A percentile compares a stretch with the other conserved stretches of the same genome.
Conservation (phyloP, 164 flowering plant genomes). For the Buxus sempervirens region DNA sequence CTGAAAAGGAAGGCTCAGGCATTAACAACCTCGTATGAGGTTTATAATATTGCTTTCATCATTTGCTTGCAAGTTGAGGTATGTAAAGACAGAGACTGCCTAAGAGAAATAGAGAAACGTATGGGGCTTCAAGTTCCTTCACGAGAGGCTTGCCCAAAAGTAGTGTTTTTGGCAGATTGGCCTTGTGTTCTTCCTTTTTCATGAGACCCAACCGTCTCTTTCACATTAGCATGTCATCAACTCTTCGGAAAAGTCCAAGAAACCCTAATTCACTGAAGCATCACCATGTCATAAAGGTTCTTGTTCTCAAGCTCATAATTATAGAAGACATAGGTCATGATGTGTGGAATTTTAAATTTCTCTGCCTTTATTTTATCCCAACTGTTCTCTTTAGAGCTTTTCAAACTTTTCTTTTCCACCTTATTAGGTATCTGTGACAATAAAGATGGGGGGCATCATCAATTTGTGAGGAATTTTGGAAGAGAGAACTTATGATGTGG, state of each 20-base stretch:
- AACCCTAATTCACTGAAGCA: neutral
- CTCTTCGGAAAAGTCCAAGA: slow-evolving; percentile 6
- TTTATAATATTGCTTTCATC: slow-evolving; percentile 13
- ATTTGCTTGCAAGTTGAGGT: slow-evolving; percentile 16
- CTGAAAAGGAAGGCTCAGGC: neutral
- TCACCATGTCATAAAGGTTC: too few relatives aligned
- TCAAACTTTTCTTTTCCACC: too few relatives aligned
- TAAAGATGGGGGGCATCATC: too few relatives aligned
- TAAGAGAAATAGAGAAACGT: slow-evolving; percentile 13
- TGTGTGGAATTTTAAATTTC: too few relatives aligned
- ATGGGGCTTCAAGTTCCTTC: slow-evolving; percentile 12
- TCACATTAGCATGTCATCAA: neutral
- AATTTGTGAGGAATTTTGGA: too few relatives aligned
- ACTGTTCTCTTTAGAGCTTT: too few relatives aligned
- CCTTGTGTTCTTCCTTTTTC: neutral
- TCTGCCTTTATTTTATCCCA: too few relatives aligned
- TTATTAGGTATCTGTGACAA: too few relatives aligned
- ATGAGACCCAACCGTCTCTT: neutral
- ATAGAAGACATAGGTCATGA: too few relatives aligned
- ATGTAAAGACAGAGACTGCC: slow-evolving; percentile 10
- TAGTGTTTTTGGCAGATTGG: neutral
- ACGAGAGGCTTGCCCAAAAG: slow-evolving; percentile 8
- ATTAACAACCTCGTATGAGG: slow-evolving; percentile 6
- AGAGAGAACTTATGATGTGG: too few relatives aligned
- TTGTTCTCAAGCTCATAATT: too few relatives aligned